These are phyloP conservation scores for Amphibolis antarctica DNA, from an alignment of 106 monocot genomes.

Conservation along the genomic window DNA sequence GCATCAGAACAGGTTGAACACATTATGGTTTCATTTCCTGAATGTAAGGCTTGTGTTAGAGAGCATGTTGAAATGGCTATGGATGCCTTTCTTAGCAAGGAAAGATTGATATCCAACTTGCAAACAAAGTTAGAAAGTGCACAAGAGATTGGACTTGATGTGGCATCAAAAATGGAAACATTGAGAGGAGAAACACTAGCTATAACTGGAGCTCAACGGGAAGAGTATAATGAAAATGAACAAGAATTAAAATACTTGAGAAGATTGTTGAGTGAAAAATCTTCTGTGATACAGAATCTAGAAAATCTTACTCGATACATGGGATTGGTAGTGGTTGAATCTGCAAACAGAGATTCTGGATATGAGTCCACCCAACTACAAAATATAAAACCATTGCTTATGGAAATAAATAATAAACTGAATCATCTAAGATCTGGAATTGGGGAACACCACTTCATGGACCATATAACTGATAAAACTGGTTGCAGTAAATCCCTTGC, in stretches of 20 bases:
- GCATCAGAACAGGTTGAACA: slow-evolving; percentile 44
- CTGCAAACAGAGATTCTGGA: neutral
- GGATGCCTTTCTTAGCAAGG: slow-evolving; percentile 40
- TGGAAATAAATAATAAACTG: neutral
- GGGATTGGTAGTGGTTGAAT: slow-evolving; percentile 4
- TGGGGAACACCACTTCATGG: no score
- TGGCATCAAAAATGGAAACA: slow-evolving; percentile 39
- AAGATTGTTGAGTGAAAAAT: slow-evolving; percentile 20
- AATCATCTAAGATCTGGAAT: neutral
- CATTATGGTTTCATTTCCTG: slow-evolving; percentile 42
- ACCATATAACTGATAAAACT: no score
- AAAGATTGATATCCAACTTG: slow-evolving; percentile 35
- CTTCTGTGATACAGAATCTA: slow-evolving; percentile 18
- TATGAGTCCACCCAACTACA: neutral
- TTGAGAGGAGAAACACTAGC: slow-evolving; percentile 52
- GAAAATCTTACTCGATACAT: slow-evolving; percentile 8
- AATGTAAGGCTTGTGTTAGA: slow-evolving; percentile 20
- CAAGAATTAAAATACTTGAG: slow-evolving; percentile 16
- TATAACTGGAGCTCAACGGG: slow-evolving; percentile 39
- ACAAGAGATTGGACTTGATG: slow-evolving; percentile 33
- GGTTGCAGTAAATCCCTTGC: neutral
- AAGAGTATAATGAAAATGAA: slow-evolving; percentile 22
- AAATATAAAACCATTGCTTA: neutral
- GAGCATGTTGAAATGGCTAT: slow-evolving; percentile 47
- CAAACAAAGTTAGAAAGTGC: slow-evolving; percentile 46